Conservation (phyloP, 768 basidiomycete species). For the Lentinula sp. region DNA sequence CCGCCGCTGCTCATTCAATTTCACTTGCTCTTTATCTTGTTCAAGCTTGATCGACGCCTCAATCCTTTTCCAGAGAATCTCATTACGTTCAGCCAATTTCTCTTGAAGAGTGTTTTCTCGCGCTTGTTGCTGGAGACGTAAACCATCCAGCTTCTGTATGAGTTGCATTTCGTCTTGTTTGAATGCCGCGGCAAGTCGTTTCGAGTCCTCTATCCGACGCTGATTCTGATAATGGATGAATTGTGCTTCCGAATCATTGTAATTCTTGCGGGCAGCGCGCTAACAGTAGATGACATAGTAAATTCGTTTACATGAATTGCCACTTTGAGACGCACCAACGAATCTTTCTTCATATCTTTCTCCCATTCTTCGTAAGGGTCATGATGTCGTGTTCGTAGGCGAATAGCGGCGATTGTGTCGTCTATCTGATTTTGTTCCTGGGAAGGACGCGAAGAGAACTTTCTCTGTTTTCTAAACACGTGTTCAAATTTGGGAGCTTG, state of each 20-base stretch:
- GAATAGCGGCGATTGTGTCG: slow-evolving; percentile 46
- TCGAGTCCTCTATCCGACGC: slow-evolving; percentile 24
- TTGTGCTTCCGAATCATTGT: slow-evolving; percentile 24
- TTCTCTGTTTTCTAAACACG: slow-evolving; percentile 10
- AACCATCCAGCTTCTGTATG: slow-evolving; percentile 31
- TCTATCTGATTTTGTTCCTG: slow-evolving; percentile 38
- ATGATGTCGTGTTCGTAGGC: slow-evolving; percentile 42
- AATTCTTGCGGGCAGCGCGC: slow-evolving; percentile 40
- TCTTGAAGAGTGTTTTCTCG: slow-evolving; percentile 2
- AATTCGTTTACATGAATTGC: neutral
- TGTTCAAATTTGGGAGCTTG: neutral
- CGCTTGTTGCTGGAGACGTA: slow-evolving; percentile 5
- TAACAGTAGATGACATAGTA: slow-evolving; percentile 13
- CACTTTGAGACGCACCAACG: slow-evolving; percentile 34
- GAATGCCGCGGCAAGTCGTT: slow-evolving; percentile 33
- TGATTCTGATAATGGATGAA: slow-evolving; percentile 41
- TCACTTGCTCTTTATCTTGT: slow-evolving; percentile 30
- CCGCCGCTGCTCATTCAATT: slow-evolving; percentile 39
- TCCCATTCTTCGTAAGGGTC: slow-evolving; percentile 59
- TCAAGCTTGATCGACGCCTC: slow-evolving; percentile 11
- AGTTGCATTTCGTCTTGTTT: slow-evolving; percentile 50
- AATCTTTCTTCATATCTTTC: slow-evolving; percentile 42
- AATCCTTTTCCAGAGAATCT: slow-evolving; percentile 5
- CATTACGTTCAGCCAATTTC: slow-evolving; percentile 3
- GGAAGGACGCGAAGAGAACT: slow-evolving; percentile 18